Evolutionary conservation across 139 green algal species (phyloP).

Genomic region (Chlorella vulgaris): DNA sequence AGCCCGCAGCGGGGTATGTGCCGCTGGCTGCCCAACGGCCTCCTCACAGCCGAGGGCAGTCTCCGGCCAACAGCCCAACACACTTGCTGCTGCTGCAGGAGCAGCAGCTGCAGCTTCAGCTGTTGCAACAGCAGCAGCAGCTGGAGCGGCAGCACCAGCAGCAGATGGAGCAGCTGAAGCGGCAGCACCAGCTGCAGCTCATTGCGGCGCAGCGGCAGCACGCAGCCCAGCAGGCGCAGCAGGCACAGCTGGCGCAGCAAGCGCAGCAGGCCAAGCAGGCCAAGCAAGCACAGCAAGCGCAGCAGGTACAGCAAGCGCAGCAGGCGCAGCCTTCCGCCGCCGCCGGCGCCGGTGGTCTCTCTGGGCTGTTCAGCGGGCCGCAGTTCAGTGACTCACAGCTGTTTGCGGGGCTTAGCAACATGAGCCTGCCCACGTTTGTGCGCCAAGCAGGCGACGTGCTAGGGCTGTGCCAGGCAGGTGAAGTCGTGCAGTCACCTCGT

Average conservation of each 20-base stretch:
- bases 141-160: too few species aligned
- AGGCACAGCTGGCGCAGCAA: too few species aligned
- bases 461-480: neutral
- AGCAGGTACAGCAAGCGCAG: too few species aligned
- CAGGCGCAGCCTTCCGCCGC: neutral
- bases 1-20: neutral
- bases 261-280: too few species aligned
- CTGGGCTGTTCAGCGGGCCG: neutral
- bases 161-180: too few species aligned
- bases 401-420: neutral
- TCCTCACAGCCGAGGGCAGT: too few species aligned
- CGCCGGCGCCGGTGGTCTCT: neutral
- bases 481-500: neutral
- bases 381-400: conserved; percentile 1
- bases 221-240: neutral
- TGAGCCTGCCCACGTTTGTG: neutral
- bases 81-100: too few species aligned
- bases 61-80: too few species aligned
- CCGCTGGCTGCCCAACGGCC: neutral
- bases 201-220: neutral
- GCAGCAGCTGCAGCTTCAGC: too few species aligned
- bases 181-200: too few species aligned
- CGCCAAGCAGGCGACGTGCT: neutral
- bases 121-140: too few species aligned
- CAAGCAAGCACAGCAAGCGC: too few species aligned